Evolutionary conservation across 2,329 filamentous ascomycete genomes (phyloP).

Genomic region (Allantophomopsis cytisporea): DNA sequence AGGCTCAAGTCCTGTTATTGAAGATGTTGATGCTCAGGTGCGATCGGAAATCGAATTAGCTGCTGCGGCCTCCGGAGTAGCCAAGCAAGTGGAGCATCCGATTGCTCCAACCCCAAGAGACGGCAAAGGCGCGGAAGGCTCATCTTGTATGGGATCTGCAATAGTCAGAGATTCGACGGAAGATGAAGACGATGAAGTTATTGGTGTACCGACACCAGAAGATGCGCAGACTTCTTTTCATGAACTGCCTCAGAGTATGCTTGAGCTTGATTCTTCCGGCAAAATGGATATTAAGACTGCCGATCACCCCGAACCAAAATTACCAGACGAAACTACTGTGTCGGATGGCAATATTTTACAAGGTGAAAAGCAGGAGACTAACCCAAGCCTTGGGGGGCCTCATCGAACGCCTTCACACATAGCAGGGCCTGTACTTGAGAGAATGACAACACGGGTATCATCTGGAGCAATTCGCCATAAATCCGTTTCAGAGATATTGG

Average conservation of each 20-base stretch:
- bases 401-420: slow-evolving; percentile 11
- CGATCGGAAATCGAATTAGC: slow-evolving; percentile 37
- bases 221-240: slow-evolving; percentile 3
- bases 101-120: background rate
- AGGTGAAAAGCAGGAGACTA: too few species aligned
- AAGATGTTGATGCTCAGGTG: slow-evolving; percentile 39
- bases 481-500: slow-evolving; percentile 60
- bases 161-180: slow-evolving; percentile 13
- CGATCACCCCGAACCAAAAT: too few species aligned
- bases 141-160: slow-evolving; percentile 6
- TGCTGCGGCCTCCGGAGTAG: slow-evolving; percentile 8
- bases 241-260: too few species aligned
- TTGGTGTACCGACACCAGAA: slow-evolving; percentile 9
- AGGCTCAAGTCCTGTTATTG: slow-evolving; percentile 2
- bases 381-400: background rate
- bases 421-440: slow-evolving; percentile 25
- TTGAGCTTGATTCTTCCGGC: background rate
- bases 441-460: slow-evolving; percentile 56
- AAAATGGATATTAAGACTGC: background rate
- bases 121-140: background rate
- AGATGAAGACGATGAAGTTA: slow-evolving; percentile 12
- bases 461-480: slow-evolving; percentile 60
- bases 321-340: too few species aligned
- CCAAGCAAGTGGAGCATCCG: background rate
- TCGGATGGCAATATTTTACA: too few species aligned